Percentiles rank a stretch among this genome's conserved stretches.
Evolutionary conservation across 768 basidiomycete genomes (phyloP).

Genomic region (Hypholoma sublateritium): DNA sequence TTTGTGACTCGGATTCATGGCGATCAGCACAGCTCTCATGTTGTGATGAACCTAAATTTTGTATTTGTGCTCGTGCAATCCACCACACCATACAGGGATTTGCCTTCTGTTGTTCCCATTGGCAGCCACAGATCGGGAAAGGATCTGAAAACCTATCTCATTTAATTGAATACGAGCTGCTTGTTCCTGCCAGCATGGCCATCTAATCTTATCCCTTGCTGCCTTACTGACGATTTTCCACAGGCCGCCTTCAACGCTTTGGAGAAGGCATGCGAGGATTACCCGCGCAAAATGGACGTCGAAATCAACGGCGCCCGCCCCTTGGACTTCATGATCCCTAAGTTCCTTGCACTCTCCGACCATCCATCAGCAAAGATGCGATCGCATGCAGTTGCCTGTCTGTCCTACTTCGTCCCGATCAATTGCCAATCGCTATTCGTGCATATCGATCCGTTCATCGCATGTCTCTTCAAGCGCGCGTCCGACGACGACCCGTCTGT

Average conservation of each 20-base stretch:
- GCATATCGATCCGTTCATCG: conserved; percentile 93
- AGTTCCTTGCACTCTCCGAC: conserved; percentile 87
- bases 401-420: conserved; percentile 91
- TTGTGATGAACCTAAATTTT: too few species aligned
- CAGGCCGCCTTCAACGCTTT: conserved; percentile 92
- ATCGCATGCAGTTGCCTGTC: conserved; percentile 88
- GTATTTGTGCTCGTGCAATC: too few species aligned
- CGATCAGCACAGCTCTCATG: too few species aligned
- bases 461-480: conserved; percentile 91
- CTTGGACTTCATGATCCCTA: conserved; percentile 95
- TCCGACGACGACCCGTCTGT: conserved; percentile 93
- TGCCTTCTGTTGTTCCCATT: too few species aligned
- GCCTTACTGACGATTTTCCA: conserved; percentile 4
- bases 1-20: too few species aligned
- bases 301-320: conserved; percentile 92
- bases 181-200: neutral
- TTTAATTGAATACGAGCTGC: too few species aligned
- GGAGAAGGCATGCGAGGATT: conserved; percentile 96
- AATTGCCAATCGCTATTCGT: conserved; percentile 83
- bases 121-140: too few species aligned
- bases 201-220: neutral
- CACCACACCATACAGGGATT: too few species aligned
- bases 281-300: conserved; percentile 91
- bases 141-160: too few species aligned
- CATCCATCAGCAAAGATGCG: conserved; percentile 89